Evolutionary conservation across 441 rosid genomes (phyloP).

Genomic region (Gossypium laxum): DNA sequence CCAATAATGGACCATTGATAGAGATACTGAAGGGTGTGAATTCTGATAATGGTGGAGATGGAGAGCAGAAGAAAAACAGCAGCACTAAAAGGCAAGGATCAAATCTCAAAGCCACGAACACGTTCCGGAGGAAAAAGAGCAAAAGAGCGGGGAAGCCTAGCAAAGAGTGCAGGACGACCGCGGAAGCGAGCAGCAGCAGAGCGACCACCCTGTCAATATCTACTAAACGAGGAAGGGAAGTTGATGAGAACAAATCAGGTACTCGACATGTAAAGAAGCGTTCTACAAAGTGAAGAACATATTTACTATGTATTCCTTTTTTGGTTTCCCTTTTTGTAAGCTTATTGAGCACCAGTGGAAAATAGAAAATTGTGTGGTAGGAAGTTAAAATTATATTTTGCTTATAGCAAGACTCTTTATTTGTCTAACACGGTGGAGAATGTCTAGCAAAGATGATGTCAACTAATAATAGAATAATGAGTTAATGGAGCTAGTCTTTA

Average conservation of each 20-base stretch:
- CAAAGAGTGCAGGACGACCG: conserved; percentile 16
- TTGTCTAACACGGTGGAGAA: background rate
- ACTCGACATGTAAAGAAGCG: conserved; percentile 29
- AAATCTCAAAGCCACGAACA: conserved; percentile 15
- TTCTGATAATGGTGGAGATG: conserved; percentile 23
- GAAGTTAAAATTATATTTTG: background rate
- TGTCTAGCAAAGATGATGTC: background rate
- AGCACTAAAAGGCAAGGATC: conserved; percentile 8
- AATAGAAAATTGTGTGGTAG: background rate
- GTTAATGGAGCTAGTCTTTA: background rate
- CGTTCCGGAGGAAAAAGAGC: conserved; percentile 16
- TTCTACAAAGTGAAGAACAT: conserved; percentile 21
- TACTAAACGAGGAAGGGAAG: conserved; percentile 25
- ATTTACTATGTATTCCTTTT: background rate
- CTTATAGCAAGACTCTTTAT: background rate
- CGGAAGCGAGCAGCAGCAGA: conserved; percentile 14
- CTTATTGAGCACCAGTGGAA: background rate
- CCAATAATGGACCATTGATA: conserved; percentile 14
- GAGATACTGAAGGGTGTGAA: conserved; percentile 15
- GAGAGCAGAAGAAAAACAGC: too few species aligned
- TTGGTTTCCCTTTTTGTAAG: background rate
- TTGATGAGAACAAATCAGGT: conserved; percentile 26
- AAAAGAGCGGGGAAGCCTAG: conserved; percentile 6
- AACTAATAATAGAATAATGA: conserved; percentile 2
- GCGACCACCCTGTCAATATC: background rate